Evolutionary conservation across 495 filamentous ascomycete genomes (phyloP).

Genomic region (Xylaria nigripes): DNA sequence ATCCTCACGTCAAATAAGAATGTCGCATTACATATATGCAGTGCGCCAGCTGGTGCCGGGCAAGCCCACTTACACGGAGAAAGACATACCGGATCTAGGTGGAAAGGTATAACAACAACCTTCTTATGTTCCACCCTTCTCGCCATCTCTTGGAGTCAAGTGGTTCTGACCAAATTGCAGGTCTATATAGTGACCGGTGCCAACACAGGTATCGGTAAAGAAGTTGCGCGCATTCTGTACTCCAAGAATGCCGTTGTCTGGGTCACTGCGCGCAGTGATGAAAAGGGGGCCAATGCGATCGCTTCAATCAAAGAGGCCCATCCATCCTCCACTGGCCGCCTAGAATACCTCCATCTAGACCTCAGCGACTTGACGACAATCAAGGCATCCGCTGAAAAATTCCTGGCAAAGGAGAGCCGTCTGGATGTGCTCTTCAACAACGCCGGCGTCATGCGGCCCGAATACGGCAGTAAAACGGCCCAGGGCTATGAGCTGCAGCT

Average conservation of each 20-base stretch:
- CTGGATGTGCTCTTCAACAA: constrained; percentile 30
- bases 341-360: constrained; percentile 24
- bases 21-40: constrained; percentile 4
- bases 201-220: constrained; percentile 41
- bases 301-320: constrained; percentile 18
- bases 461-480: constrained; percentile 12
- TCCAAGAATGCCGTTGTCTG: constrained; percentile 43
- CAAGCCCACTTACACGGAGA: constrained; percentile 25
- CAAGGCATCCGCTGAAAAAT: constrained; percentile 15
- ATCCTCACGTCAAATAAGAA: neutral
- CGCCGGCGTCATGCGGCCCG: constrained; percentile 31
- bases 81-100: constrained; percentile 20
- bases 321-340: constrained; percentile 20
- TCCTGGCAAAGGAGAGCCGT: constrained; percentile 16
- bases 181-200: constrained; percentile 45
- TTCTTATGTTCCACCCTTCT: neutral
- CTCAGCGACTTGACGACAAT: constrained; percentile 23
- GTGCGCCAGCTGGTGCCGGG: constrained; percentile 17
- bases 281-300: constrained; percentile 26
- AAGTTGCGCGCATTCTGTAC: constrained; percentile 40
- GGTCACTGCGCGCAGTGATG: constrained; percentile 41
- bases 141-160: too few species aligned
- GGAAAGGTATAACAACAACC: constrained; percentile 9
- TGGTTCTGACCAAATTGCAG: constrained; percentile 3
- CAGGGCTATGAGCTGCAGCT: constrained; percentile 33